Conservation (phyloP, 768 basidiomycete genomes). For the Lactarius hatsudake region DNA sequence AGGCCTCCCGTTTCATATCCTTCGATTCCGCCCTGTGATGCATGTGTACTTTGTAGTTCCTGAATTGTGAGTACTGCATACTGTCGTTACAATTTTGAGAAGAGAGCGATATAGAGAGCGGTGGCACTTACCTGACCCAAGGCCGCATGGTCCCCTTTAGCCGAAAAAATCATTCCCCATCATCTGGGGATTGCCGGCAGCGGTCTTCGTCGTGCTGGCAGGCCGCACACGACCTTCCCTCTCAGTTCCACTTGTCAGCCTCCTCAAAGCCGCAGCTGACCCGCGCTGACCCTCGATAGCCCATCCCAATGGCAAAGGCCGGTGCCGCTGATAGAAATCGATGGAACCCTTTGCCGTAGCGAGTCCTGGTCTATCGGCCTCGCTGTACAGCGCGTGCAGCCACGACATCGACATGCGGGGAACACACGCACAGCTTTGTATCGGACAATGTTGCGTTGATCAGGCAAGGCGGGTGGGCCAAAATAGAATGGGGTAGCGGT, state of each 20-base stretch:
- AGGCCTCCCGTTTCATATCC: not conserved
- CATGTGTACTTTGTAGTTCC: not conserved
- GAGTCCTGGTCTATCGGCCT: not conserved
- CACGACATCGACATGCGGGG: not conserved
- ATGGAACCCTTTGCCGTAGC: not conserved
- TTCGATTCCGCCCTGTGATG: not conserved
- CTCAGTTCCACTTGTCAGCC: not conserved
- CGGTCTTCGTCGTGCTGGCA: not conserved
- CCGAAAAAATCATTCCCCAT: not conserved
- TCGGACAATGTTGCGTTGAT: not conserved
- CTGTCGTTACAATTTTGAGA: not conserved
- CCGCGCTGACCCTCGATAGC: not conserved
- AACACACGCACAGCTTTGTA: not conserved
- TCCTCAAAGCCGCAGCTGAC: not conserved
- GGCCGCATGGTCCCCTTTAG: not conserved
- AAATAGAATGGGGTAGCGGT: not conserved
- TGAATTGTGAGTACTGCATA: not conserved
- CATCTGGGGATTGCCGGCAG: not conserved
- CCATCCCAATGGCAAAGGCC: not conserved
- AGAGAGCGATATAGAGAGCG: not conserved
- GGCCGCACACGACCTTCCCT: not conserved
- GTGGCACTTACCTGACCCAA: not conserved
- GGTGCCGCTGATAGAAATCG: not conserved
- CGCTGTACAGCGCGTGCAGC: not conserved
- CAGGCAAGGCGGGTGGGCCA: not conserved